These are phyloP conservation scores for Bruguiera gymnorhiza DNA, from an alignment of 345 rosid genomes.

Conservation along the genomic window DNA sequence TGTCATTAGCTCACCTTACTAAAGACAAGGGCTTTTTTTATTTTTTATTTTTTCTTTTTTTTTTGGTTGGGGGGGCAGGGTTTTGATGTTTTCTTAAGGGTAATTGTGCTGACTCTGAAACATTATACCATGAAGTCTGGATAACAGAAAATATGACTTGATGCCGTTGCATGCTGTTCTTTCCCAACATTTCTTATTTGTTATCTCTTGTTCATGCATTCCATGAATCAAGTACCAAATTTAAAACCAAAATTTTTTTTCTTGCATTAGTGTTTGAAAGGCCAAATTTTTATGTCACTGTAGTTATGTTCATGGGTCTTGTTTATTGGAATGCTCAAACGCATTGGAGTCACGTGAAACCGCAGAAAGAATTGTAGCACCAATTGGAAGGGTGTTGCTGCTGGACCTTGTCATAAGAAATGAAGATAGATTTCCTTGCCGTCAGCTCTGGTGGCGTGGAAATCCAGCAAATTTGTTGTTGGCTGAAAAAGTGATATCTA, in stretches of 20 bases:
- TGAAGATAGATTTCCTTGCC: conserved; percentile 96
- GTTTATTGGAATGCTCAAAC: conserved; percentile 73
- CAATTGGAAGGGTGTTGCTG: conserved; percentile 82
- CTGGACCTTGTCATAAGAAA: conserved; percentile 93
- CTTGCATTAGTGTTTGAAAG: conserved; percentile 7
- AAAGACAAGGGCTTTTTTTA: no score
- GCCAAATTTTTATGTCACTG: conserved; percentile 17
- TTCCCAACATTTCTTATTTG: not conserved
- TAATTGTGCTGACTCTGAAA: not conserved
- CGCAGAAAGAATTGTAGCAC: conserved; percentile 82
- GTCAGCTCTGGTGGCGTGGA: conserved; percentile 94
- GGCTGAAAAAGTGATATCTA: conserved; percentile 58
- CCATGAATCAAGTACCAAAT: not conserved
- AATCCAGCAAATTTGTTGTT: conserved; percentile 86
- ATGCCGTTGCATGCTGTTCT: conserved; percentile 1
- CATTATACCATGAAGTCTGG: conserved; percentile 8
- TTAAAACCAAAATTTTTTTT: not conserved
- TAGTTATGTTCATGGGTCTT: conserved; percentile 97
- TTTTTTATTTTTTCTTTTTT: not conserved
- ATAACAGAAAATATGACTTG: not conserved
- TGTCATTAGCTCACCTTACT: no score
- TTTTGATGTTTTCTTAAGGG: not conserved
- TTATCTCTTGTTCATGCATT: not conserved
- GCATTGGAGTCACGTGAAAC: conserved; percentile 64
- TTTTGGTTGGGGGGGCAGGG: not conserved